Percentiles rank a stretch among this genome's conserved stretches.
Conservation (phyloP, 345 rosid genomes). For the Hypericum androsaemum region DNA sequence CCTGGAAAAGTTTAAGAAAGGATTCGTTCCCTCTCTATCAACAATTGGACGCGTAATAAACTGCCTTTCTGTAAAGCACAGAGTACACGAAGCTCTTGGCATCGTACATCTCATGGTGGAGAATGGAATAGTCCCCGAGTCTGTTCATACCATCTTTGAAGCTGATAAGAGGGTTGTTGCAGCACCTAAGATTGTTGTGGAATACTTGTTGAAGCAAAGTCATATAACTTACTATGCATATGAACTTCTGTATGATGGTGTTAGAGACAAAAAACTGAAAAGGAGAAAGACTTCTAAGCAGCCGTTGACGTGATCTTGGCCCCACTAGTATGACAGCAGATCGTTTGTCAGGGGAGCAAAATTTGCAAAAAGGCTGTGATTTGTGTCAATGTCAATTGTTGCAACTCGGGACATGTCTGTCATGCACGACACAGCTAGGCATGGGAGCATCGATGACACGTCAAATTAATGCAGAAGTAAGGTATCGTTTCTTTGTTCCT, state of each 20-base stretch:
- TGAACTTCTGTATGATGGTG: constrained; percentile 75
- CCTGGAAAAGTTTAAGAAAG: constrained; percentile 44
- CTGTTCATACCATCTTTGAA: constrained; percentile 60
- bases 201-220: constrained; percentile 75
- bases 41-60: constrained; percentile 77
- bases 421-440: too few relatives aligned
- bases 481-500: too few relatives aligned
- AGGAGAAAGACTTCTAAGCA: constrained; percentile 38
- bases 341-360: too few relatives aligned
- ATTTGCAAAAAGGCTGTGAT: too few relatives aligned
- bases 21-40: constrained; percentile 55
- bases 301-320: constrained; percentile 8
- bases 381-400: too few relatives aligned
- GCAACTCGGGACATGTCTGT: too few relatives aligned
- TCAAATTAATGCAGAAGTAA: too few relatives aligned
- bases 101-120: constrained; percentile 63
- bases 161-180: constrained; percentile 67
- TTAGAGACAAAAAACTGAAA: constrained; percentile 59
- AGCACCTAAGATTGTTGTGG: constrained; percentile 85
- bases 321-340: too few relatives aligned
- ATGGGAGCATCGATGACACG: too few relatives aligned
- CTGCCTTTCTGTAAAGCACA: constrained; percentile 63
- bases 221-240: constrained; percentile 71
- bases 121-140: constrained; percentile 64
- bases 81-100: constrained; percentile 59